Evolutionary conservation across 768 basidiomycete species (phyloP), one percentile per base, ranked within the genome.

Genomic region (Obba rivulosa): DNA sequence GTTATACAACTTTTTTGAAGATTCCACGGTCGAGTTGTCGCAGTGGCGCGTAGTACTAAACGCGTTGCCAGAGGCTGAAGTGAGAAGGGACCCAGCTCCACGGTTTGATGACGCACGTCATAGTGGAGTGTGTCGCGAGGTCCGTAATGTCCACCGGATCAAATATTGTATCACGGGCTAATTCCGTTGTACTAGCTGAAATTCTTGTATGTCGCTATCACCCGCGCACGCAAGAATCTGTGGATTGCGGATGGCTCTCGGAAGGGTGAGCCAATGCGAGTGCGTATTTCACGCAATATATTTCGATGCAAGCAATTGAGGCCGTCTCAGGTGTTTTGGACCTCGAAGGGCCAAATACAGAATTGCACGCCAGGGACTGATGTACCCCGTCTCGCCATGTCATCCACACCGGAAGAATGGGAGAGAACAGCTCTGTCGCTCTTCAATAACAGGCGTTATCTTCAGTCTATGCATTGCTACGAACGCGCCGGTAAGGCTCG

Each of bases 1-100:
- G 3, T 57, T 89, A 10, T 87, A 81, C 56, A 80, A 89, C 52
- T 87, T 87, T 63, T 89, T 89, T 55, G 73, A 78, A 21, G 82
- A 85, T 53, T 88, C 87, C 0, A 54, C 58, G 0, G 63, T 76
- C 2, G 73, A 73, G 35, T 48, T 60, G 1, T 62, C 76, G 0
- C 79, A 80, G 41, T 87, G 85, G 85, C 69, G 81, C 8, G 68
- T 83, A 1, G 64, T 85, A 3, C 58, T 82, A 3, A 77, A 78
- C 43, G 67, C 62, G 1, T 45, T 72, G 0, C 60, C 67, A 28
- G 58, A 62, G n/a, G 43, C 51, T 20, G 45, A 48, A 22, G 39
- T 48, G 34, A 5, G 28, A 37, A 41, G 23, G 11, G 48, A 63
- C 8, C 48, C 59, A 4, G 72, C 71, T 16, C 81, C 81, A 0